phyloP scores from a whole-genome alignment of 2,329 filamentous ascomycete species.

The Colletotrichum sp. region DNA sequence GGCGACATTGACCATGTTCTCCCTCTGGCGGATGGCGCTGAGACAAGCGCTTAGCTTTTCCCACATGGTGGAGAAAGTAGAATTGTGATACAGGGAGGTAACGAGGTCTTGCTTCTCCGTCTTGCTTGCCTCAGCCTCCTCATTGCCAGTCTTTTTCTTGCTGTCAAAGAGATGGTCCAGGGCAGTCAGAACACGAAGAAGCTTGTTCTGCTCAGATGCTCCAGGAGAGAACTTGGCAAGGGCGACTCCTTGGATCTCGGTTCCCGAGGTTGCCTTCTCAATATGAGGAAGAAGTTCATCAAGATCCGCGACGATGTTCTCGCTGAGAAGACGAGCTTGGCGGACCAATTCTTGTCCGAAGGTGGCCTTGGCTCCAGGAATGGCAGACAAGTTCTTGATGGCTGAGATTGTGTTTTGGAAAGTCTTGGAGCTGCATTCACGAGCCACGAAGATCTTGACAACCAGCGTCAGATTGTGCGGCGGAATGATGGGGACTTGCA shows the following conservation, averaged over 20 bases:
- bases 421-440: slow-evolving; percentile 96
- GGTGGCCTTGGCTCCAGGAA: slow-evolving; percentile 85
- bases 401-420: slow-evolving; percentile 97
- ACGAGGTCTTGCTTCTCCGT: slow-evolving; percentile 82
- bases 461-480: slow-evolving; percentile 89
- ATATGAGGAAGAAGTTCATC: slow-evolving; percentile 87
- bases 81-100: slow-evolving; percentile 85
- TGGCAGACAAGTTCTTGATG: slow-evolving; percentile 96
- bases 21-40: slow-evolving; percentile 84
- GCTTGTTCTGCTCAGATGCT: slow-evolving; percentile 94
- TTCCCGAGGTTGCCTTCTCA: slow-evolving; percentile 82
- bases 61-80: slow-evolving; percentile 91
- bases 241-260: slow-evolving; percentile 93
- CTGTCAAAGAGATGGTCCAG: slow-evolving; percentile 94
- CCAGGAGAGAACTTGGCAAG: slow-evolving; percentile 95
- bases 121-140: slow-evolving; percentile 55
- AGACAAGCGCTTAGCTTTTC: slow-evolving; percentile 89
- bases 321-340: slow-evolving; percentile 83
- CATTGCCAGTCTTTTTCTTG: slow-evolving; percentile 64
- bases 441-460: slow-evolving; percentile 94
- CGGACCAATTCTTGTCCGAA: slow-evolving; percentile 93
- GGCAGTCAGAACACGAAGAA: slow-evolving; percentile 89
- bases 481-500: slow-evolving; percentile 85
- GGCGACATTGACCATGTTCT: slow-evolving; percentile 96
- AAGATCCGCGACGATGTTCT: slow-evolving; percentile 83